Base-by-base conservation (phyloP, 805 yeast genomes). In the Lachancea fermentati region DNA sequence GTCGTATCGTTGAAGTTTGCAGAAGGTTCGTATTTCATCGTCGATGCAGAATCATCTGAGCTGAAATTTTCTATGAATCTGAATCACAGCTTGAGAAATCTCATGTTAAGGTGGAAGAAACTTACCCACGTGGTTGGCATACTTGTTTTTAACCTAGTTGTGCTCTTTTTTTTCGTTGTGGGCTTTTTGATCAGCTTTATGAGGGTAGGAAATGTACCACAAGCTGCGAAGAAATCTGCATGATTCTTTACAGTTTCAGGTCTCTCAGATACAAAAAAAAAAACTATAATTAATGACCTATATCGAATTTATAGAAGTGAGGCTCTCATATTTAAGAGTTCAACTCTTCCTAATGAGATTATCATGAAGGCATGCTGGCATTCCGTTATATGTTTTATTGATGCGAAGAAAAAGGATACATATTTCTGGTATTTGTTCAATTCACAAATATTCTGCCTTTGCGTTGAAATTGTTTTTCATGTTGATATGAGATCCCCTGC, bases 71-170 rank as follows among this genome's bases (percentile, higher is more conserved):
- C 57, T 34, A 50, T 55, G 49, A 48, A 47, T 38, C 57, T 56
- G 30, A 42, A 47, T 4, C 59, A 58, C 36, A 62, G 57, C 11
- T 31, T 58, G 36, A 47, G 62, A 36, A 57, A 59, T 37, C 41
- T 57, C 11, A 59, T 59, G 64, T 34, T 55, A 18, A 47, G 55
- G 22, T 47, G 52, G 48, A 42, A 39, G 12, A 42, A 46, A 25
- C 29, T 56, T 8, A 47, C 61, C 5, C 52, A 58, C 37, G 26
- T 49, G 2, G 42, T 52, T 18, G 64, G 64, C 1, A 47, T 46
- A 6, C 16, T 41, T 1, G 34, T 50, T 5, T 52, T 57, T 28
- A 51, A 52, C 28, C 22, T 43, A 4, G 36, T 46, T 5, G 36
- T 52, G 8, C 34, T 50, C 2, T 29, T 42, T 12, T 33, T 57